Evolutionary conservation across 441 rosid genomes (phyloP), one percentile per base, ranked within the genome.

Genomic region (Hura crepitans): DNA sequence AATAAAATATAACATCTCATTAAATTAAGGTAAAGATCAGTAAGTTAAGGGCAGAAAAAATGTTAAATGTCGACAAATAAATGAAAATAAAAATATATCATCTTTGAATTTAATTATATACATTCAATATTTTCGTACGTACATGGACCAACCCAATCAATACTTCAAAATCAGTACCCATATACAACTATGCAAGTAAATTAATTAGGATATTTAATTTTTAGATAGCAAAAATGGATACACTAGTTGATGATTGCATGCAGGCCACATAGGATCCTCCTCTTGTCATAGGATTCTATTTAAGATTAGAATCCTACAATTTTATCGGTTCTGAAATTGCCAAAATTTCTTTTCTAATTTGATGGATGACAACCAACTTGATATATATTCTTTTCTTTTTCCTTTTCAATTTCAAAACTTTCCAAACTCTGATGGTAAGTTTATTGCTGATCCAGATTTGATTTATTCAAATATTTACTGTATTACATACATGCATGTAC

Each of bases 211-310:
- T n/a, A n/a, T n/a, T n/a, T n/a, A n/a, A n/a, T n/a, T n/a, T 56
- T 27, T 11, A 28, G 13, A 30, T 56, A 56, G n/a, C 37, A 28
- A 3, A 28, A 12, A 30, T 28, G 18, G n/a, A 27, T 57, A 22
- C 56, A 20, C 2, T 6, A 20, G 1, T 31, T 33, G 9, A 28
- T 15, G 7, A 31, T 30, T 37, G 62, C 22, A 6, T 30, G 42
- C 23, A 58, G 30, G 22, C 17, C 20, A 65, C 43, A 47, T 20
- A 17, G 69, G 57, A 65, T 65, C 13, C 68, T 14, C 35, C 14
- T 14, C 45, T 47, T 12, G 15, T 45, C 54, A 25, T 63, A 45
- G 67, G 67, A 63, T 45, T 63, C 67, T 46, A 35, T 66, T 13
- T 1, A 6, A 22, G 35, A 67, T 37, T 54, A n/a, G 62, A 42